Evolutionary conservation across 2,329 filamentous ascomycete species (phyloP).

Genomic region (Aspergillus fumigatus): DNA sequence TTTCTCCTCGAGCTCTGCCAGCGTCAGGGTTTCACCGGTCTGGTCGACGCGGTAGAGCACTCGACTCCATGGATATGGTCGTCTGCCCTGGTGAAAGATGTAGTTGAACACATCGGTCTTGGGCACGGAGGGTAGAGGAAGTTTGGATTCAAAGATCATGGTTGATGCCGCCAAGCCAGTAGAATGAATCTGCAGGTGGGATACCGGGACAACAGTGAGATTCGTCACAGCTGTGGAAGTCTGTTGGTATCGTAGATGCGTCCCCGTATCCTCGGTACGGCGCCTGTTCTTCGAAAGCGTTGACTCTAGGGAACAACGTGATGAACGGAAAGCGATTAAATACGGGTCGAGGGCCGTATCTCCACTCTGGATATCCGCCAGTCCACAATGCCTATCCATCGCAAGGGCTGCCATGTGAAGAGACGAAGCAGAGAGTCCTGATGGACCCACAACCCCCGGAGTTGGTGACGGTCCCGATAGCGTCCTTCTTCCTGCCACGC

Average conservation of each 20-base stretch:
- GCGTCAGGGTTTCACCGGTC: slow-evolving; percentile 7
- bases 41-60: slow-evolving; percentile 6
- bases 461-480: not conserved
- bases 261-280: no score
- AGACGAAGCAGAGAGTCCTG: not conserved
- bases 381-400: not conserved
- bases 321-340: not conserved
- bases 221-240: not conserved
- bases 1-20: slow-evolving; percentile 5
- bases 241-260: no score
- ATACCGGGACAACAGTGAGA: not conserved
- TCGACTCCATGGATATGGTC: slow-evolving; percentile 4
- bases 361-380: not conserved
- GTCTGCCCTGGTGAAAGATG: slow-evolving; percentile 8
- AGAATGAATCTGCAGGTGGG: not conserved
- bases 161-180: not conserved
- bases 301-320: not conserved
- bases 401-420: not conserved
- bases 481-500: not conserved
- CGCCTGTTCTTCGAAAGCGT: not conserved
- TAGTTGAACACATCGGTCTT: slow-evolving; percentile 10
- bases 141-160: slow-evolving; percentile 10
- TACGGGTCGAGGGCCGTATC: not conserved
- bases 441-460: not conserved
- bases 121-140: slow-evolving; percentile 2